Evolutionary conservation across 2,329 filamentous ascomycete genomes (phyloP).

Genomic region (Myriosclerotinia curreyana): DNA sequence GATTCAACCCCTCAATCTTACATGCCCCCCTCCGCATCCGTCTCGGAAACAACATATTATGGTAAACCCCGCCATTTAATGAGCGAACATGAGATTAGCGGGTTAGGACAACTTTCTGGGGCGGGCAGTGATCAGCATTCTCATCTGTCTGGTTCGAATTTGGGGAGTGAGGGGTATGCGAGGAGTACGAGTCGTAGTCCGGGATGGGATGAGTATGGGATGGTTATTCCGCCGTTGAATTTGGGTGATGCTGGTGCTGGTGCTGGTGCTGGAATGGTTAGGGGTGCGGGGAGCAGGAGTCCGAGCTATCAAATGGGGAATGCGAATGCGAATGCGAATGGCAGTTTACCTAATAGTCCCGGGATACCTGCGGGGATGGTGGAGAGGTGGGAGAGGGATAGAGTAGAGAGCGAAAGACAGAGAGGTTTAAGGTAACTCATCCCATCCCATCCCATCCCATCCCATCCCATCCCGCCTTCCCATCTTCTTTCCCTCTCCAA

Average conservation of each 20-base stretch:
- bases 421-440: background rate
- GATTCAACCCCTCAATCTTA: background rate
- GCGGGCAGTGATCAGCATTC: constrained; percentile 1
- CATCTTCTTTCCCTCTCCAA: background rate
- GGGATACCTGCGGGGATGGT: background rate
- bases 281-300: background rate
- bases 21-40: background rate
- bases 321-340: background rate
- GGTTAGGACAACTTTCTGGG: background rate
- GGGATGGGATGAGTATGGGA: background rate
- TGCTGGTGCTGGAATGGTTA: background rate
- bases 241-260: background rate
- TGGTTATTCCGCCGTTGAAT: background rate
- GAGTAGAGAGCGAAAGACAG: background rate
- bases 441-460: too few relatives aligned
- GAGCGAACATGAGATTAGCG: constrained; percentile 1
- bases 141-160: constrained; percentile 1
- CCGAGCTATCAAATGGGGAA: constrained; percentile 1
- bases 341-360: background rate
- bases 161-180: background rate
- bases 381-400: background rate
- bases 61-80: constrained; percentile 5
- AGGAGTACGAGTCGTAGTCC: constrained; percentile 1
- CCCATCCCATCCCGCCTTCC: too few relatives aligned
- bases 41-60: constrained; percentile 10